Evolutionary conservation across 129 eudicot genomes (phyloP).

Genomic region (Cynara cardunculus): DNA sequence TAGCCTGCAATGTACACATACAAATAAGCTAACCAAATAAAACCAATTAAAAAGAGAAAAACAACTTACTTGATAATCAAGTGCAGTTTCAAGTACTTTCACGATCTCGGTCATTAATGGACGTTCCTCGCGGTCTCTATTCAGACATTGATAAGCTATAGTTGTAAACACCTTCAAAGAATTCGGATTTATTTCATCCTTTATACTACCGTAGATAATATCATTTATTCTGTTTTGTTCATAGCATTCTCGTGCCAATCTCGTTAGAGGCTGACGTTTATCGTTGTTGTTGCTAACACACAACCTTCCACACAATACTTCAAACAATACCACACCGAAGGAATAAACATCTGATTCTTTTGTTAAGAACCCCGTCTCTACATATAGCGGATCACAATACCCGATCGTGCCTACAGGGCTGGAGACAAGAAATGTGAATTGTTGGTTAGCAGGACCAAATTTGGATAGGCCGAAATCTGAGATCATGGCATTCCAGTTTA

Average conservation of each 20-base stretch:
- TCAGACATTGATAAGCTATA: background rate
- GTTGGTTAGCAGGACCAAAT: background rate
- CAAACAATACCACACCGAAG: background rate
- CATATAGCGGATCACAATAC: background rate
- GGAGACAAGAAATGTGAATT: background rate
- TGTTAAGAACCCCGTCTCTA: background rate
- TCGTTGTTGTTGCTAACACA: background rate
- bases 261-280: background rate
- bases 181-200: background rate
- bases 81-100: background rate
- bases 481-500: background rate
- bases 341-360: background rate
- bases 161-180: background rate
- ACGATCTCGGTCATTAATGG: background rate
- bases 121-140: background rate
- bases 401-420: background rate
- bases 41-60: background rate
- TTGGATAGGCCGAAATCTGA: background rate
- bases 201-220: background rate
- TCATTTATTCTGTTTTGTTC: background rate
- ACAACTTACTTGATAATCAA: background rate
- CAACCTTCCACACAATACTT: background rate
- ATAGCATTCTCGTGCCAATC: background rate
- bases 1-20: slow-evolving; percentile 40
- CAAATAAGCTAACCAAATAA: background rate